A percentile compares a stretch with the other conserved stretches of the same genome.
phyloP scores from a whole-genome alignment of 78 protist species.

The Polysphondylium violaceum region DNA sequence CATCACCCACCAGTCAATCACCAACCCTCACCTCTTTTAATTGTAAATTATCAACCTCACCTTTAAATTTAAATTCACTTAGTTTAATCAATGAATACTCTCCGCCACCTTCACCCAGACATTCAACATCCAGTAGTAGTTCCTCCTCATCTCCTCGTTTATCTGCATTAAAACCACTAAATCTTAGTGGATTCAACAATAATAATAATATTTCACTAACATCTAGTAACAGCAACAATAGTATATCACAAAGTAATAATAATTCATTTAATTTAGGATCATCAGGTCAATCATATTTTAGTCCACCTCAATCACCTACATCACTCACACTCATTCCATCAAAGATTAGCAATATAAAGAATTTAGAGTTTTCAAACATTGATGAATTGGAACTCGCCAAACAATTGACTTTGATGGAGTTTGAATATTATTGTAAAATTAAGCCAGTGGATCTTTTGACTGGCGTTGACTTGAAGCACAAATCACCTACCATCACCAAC shows the following conservation, averaged over 20 bases:
- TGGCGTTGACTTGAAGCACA: slow-evolving; percentile 19
- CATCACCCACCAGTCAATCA: not conserved
- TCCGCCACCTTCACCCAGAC: slow-evolving; percentile 12
- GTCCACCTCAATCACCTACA: slow-evolving; percentile 10
- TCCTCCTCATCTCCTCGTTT: not conserved
- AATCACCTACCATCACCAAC: slow-evolving; percentile 10
- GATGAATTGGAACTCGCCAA: slow-evolving; percentile 62
- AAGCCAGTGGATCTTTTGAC: slow-evolving; percentile 24
- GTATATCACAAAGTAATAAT: not conserved
- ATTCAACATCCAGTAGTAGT: not conserved
- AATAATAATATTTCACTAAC: not conserved
- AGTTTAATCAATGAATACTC: slow-evolving; percentile 5
- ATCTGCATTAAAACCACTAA: too few relatives aligned
- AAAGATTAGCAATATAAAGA: not conserved
- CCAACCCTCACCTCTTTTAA: not conserved
- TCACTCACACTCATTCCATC: too few relatives aligned
- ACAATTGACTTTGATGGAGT: slow-evolving; percentile 65
- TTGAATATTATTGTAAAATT: slow-evolving; percentile 1
- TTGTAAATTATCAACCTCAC: slow-evolving; percentile 18
- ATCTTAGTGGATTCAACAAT: not conserved
- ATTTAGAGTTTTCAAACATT: slow-evolving; percentile 10
- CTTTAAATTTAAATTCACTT: slow-evolving; percentile 16
- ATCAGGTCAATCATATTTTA: not conserved
- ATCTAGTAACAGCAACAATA: not conserved
- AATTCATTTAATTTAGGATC: not conserved